These are phyloP conservation scores for Petrea volubilis DNA, from an alignment of 257 asterid genomes.

Conservation along the genomic window DNA sequence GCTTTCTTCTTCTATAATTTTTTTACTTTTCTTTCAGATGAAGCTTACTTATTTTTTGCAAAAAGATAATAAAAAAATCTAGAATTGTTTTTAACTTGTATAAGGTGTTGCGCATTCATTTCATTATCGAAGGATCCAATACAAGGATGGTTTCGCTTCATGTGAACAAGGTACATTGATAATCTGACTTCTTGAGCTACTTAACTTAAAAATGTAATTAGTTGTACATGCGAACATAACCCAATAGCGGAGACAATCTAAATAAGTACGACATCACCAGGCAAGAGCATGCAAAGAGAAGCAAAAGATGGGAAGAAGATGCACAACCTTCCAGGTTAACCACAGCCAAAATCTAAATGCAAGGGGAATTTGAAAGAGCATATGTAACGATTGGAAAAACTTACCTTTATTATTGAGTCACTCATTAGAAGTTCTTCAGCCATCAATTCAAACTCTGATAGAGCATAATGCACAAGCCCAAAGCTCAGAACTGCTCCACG, in stretches of 20 bases:
- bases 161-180: too few relatives aligned
- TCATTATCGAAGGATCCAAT: too few relatives aligned
- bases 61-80: too few relatives aligned
- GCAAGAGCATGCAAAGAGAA: conserved; percentile 1
- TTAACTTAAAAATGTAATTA: not conserved
- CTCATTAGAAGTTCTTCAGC: conserved; percentile 98
- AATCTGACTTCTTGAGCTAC: not conserved
- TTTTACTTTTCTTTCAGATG: too few relatives aligned
- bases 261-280: conserved; percentile 4
- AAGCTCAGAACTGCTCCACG: conserved; percentile 76
- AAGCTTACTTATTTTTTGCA: too few relatives aligned
- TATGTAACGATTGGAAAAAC: conserved; percentile 24
- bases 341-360: conserved; percentile 1
- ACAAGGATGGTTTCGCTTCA: too few relatives aligned
- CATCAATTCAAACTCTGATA: conserved; percentile 81
- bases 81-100: too few relatives aligned
- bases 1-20: too few relatives aligned
- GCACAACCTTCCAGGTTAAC: not conserved
- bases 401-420: conserved; percentile 77
- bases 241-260: not conserved
- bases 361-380: conserved; percentile 8
- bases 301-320: not conserved
- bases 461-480: conserved; percentile 67
- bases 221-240: not conserved
- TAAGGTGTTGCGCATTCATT: too few relatives aligned